Conservation (phyloP, 2,329 filamentous ascomycete genomes). For the Myriosclerotinia scirpicola region DNA sequence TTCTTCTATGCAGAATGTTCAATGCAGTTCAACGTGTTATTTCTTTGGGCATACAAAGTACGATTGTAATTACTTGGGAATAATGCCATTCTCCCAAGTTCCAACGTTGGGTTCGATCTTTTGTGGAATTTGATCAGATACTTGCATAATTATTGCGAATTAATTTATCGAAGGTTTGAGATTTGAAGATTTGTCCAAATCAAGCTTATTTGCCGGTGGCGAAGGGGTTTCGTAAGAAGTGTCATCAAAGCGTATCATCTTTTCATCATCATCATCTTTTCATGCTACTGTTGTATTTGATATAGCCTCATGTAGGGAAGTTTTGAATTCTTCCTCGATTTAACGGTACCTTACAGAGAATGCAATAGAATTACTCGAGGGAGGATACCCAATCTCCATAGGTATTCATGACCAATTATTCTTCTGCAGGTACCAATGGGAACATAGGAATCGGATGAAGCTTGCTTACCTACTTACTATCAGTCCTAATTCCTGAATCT, state of each 20-base stretch:
- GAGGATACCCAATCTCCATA: not conserved
- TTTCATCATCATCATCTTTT: conserved; percentile 4
- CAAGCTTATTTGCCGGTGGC: not conserved
- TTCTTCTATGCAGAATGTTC: not conserved
- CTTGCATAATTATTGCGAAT: not conserved
- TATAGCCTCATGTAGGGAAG: not conserved
- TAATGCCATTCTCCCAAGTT: no score
- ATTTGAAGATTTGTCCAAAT: not conserved
- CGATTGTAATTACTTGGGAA: no score
- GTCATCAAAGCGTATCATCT: conserved; percentile 7
- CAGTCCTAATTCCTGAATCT: no score
- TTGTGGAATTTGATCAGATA: not conserved
- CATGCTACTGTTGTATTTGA: not conserved
- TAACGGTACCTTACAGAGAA: not conserved
- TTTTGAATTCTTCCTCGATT: not conserved
- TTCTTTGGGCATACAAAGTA: no score
- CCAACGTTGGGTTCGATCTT: no score
- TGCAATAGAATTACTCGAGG: not conserved
- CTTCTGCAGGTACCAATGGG: not conserved
- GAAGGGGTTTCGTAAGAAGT: conserved; percentile 8
- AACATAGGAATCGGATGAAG: no score
- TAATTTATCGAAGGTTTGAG: not conserved
- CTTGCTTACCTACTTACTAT: no score
- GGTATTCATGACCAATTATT: not conserved
- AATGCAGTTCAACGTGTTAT: conserved; percentile 15